Base-by-base conservation (phyloP, 108 stramenopile genomes). In the Cylindrotheca closterium region DNA sequence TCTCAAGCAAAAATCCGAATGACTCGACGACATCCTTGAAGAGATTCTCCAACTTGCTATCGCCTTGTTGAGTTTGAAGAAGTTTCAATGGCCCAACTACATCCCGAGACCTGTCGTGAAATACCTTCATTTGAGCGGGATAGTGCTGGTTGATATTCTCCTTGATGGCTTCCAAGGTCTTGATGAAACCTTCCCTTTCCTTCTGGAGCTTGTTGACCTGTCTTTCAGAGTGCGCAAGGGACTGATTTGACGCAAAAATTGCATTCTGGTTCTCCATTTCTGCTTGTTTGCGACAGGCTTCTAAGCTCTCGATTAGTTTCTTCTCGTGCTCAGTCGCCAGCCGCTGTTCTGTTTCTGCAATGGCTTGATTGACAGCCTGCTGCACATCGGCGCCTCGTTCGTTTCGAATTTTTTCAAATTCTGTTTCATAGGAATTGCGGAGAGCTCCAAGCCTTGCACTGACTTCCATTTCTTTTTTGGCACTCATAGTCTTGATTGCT, bases 1-100 rank as follows among this genome's bases (percentile, higher is more conserved):
- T 22, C 19, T 72, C 63, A 21, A 72, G 63, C 12, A 72, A 24
- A 26, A 56, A 72, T 18, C 53, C 55, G 32, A 64, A 72, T 29
- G 55, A 24, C 22, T 45, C 50, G 31, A 72, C 46, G 23, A 65
- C 56, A 30, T 72, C 63, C 28, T 58, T 65, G 2, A 72, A 30
- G 22, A 55, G 47, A 25, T 2, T 30, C 30, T 71, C 70, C 21
- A 58, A 7, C 22, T n/a, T 17, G 0, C 12, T 29, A 27, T 42
- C 48, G 17, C 49, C 26, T n/a, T 59, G 7, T 29, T n/a, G 7
- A 23, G 29, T 24, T 31, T 61, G 51, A 55, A 49, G 47, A 30
- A 46, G 32, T 59, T 1, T 19, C 47, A 32, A 22, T 23, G 55
- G 2, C 28, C 15, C 34, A 0, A 46, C 23, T 54, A 1, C 24